Base-by-base conservation (phyloP, 2,329 filamentous ascomycete genomes). In the Phialemonium atrogriseum region DNA sequence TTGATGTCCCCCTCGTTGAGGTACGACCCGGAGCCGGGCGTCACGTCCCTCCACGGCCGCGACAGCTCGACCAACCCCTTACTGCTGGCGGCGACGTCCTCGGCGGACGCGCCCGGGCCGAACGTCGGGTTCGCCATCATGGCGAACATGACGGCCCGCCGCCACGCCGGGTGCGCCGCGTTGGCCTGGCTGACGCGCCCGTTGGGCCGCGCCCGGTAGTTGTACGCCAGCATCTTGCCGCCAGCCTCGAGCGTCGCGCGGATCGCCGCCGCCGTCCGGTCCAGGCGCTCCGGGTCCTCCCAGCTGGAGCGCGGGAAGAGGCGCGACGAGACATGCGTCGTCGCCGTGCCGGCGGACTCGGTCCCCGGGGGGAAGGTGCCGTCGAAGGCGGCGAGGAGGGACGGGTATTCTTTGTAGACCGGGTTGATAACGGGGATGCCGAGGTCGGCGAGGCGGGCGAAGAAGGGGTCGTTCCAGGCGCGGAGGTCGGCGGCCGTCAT, bases 341-440 rank as follows among this genome's bases (percentile, higher is more conserved):
- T 34, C 21, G 27, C 10, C 4, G 25, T 30, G 29, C 50, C 50
- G 11, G 76, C 59, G 2, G 68, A 67, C 34, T 61, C 50, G n/a
- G n/a, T n/a, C n/a, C n/a, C n/a, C 7, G 64, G 56, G 1, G 68
- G 27, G 27, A 43, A 48, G 17, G 32, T 70, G 26, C 58, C 60
- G 46, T 54, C 64, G 39, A 58, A 61, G 10, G 67, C 58, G 32
- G 69, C 62, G 24, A 75, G 57, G 51, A 75, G 69, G 18, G 37
- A 40, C 33, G 45, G 38, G 36, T 49, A 51, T 27, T 36, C 36
- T 23, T 30, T 43, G 37, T 42, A 47, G 29, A 33, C 30, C 18
- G 41, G 37, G 23, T 31, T 21, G 24, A 41, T 34, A 23, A 48
- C 24, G 13, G 32, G 8, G 35, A 53, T 45, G 30, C 45, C 46